Conservation (phyloP, 305 asterid genomes). For the Fraxinus nigra region DNA sequence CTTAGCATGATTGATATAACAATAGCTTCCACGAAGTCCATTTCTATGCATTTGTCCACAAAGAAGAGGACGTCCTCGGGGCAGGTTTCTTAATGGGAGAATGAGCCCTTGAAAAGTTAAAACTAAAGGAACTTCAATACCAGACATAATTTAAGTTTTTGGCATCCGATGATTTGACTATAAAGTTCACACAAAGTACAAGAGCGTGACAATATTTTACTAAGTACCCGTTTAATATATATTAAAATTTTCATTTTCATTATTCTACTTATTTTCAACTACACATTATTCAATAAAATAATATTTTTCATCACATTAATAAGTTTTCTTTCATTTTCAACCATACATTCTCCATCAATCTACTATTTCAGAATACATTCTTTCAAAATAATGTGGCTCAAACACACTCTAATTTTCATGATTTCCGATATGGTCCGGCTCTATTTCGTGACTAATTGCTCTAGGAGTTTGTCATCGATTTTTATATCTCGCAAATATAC, state of each 20-base stretch:
- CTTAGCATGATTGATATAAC: too few species aligned
- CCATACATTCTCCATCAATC: too few species aligned
- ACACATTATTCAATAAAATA: too few species aligned
- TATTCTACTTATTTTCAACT: too few species aligned
- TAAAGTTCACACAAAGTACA: background rate
- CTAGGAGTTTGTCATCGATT: background rate
- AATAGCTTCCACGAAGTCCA: background rate
- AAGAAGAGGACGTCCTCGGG: background rate
- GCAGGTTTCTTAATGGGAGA: background rate
- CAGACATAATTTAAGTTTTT: background rate
- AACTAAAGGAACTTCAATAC: background rate
- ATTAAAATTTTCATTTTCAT: too few species aligned
- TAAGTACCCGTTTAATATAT: too few species aligned
- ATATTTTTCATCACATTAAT: too few species aligned
- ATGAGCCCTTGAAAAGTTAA: background rate
- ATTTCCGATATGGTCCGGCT: background rate
- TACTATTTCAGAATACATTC: too few species aligned
- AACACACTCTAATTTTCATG: background rate
- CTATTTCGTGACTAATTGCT: background rate
- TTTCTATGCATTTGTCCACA: background rate
- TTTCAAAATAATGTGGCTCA: too few species aligned
- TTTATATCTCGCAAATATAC: too few species aligned
- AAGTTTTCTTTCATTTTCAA: too few species aligned
- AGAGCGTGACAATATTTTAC: background rate
- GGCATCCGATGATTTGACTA: background rate